Percentiles rank a stretch among this genome's conserved stretches.
Evolutionary conservation across 169 alveolate species (phyloP).

Genomic region (Plasmodium blacklocki): DNA sequence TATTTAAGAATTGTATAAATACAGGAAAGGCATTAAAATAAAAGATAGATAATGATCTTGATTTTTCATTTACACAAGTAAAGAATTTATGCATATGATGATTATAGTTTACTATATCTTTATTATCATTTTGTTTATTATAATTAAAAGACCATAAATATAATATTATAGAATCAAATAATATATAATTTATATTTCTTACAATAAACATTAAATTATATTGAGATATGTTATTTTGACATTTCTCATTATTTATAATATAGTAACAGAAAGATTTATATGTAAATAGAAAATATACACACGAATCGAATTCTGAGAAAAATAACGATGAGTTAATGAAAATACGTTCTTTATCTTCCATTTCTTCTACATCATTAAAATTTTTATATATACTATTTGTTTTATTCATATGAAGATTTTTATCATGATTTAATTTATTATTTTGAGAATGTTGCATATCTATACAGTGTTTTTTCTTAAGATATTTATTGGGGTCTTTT

Average conservation of each 20-base stretch:
- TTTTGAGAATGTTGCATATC: neutral
- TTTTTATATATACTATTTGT: no score
- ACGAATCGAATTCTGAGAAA: slow-evolving; percentile 59
- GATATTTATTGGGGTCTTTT: neutral
- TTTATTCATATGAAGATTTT: neutral
- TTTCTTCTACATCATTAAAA: no score
- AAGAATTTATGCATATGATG: slow-evolving; percentile 44
- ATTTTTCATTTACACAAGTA: slow-evolving; percentile 70
- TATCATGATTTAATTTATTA: neutral
- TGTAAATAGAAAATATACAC: slow-evolving; percentile 38
- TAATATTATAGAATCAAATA: slow-evolving; percentile 52
- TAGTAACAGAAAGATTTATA: slow-evolving; percentile 55
- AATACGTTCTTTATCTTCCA: no score
- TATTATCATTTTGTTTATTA: neutral
- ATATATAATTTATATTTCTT: slow-evolving; percentile 31
- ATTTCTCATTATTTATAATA: slow-evolving; percentile 41
- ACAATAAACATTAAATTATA: slow-evolving; percentile 32
- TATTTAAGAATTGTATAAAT: slow-evolving; percentile 38
- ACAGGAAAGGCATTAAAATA: slow-evolving; percentile 46
- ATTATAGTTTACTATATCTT: neutral
- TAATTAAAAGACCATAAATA: slow-evolving; percentile 38
- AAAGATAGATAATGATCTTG: slow-evolving; percentile 52
- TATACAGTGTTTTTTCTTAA: neutral
- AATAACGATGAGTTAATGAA: slow-evolving; percentile 15
- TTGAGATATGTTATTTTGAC: slow-evolving; percentile 7